phyloP scores from a whole-genome alignment of 2,329 filamentous ascomycete genomes.

The Paecilomyces dactylethromorphus region DNA sequence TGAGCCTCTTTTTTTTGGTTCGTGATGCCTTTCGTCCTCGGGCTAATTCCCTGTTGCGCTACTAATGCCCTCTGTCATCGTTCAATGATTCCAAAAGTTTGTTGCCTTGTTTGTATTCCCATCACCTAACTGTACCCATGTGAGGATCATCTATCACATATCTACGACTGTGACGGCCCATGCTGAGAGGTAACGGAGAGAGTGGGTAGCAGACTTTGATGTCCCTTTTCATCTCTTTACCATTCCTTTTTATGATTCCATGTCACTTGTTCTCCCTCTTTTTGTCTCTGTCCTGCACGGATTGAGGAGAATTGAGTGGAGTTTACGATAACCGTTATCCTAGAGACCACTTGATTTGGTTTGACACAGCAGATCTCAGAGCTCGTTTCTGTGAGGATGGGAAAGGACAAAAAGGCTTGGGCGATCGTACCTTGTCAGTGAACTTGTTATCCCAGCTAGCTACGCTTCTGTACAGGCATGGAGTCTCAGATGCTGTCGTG shows the following conservation, averaged over 20 bases:
- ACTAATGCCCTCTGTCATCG: conserved; percentile 28
- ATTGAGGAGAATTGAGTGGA: conserved; percentile 18
- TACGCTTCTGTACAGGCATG: too few species aligned
- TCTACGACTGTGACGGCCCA: conserved; percentile 28
- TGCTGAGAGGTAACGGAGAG: conserved; percentile 14
- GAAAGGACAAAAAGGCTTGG: conserved; percentile 5
- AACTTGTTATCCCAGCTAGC: too few species aligned
- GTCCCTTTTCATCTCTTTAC: conserved; percentile 8
- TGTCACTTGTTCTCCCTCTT: conserved; percentile 11
- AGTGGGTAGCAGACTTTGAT: conserved; percentile 13
- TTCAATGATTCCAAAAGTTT: conserved; percentile 34
- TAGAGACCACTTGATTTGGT: conserved; percentile 16
- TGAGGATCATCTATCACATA: conserved; percentile 26
- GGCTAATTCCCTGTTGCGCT: conserved; percentile 22
- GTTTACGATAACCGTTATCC: conserved; percentile 17
- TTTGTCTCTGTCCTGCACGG: conserved; percentile 15
- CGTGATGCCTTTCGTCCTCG: conserved; percentile 19
- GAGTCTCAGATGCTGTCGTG: conserved; percentile 26
- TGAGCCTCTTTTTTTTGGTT: conserved; percentile 16
- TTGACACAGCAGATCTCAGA: conserved; percentile 16
- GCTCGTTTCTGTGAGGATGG: conserved; percentile 7
- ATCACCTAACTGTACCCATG: conserved; percentile 24
- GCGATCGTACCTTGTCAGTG: not conserved
- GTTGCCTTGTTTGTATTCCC: conserved; percentile 6
- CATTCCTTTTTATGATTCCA: conserved; percentile 6